These are phyloP conservation scores for Schizosaccharomyces osmophilus DNA, from an alignment of 805 yeast species.

Conservation along the genomic window DNA sequence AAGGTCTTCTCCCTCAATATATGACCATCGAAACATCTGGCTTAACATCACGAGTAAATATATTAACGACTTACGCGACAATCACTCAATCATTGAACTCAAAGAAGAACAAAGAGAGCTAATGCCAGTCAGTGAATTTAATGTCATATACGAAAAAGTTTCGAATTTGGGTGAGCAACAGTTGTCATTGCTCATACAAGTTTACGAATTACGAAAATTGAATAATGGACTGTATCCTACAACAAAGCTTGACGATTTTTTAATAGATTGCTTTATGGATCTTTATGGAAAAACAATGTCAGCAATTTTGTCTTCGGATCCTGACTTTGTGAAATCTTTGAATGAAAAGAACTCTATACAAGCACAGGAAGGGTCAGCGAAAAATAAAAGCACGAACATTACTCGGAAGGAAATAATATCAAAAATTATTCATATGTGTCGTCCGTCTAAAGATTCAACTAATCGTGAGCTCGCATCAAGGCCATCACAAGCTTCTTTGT, in stretches of 20 bases:
- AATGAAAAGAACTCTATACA: background rate
- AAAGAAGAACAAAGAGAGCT: background rate
- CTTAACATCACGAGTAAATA: background rate
- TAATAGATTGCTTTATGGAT: background rate
- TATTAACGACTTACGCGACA: background rate
- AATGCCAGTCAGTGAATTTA: background rate
- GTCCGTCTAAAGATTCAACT: too few species aligned
- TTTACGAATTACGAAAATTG: constrained; percentile 38
- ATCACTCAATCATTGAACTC: background rate
- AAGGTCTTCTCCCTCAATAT: background rate
- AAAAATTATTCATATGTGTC: background rate
- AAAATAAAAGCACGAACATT: background rate
- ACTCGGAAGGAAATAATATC: background rate
- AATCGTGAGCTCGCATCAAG: too few species aligned
- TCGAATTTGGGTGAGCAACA: background rate
- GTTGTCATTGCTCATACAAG: constrained; percentile 19
- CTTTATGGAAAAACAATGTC: background rate
- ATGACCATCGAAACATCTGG: background rate
- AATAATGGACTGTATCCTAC: constrained; percentile 69
- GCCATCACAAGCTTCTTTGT: too few species aligned
- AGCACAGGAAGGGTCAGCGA: background rate
- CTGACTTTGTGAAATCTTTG: background rate
- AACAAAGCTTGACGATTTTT: background rate
- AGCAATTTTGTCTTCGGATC: background rate
- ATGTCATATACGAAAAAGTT: background rate